A percentile compares a stretch with the other conserved stretches of the same genome.
These are phyloP conservation scores for Suhomyces xylopsoci DNA, from an alignment of 805 yeast species.

Conservation along the genomic window DNA sequence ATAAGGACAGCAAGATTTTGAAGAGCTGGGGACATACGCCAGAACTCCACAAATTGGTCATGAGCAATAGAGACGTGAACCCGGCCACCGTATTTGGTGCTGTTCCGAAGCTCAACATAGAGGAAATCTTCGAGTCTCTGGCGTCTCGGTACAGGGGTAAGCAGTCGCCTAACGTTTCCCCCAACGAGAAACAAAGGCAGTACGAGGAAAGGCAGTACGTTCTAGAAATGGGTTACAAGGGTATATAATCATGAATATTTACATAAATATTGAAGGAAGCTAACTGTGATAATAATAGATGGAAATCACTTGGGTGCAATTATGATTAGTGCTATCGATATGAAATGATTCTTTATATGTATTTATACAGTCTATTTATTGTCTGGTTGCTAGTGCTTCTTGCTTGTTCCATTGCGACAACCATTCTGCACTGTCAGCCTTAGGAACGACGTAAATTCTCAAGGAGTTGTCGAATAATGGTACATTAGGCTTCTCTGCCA, in stretches of 20 bases:
- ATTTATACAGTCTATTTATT: background rate
- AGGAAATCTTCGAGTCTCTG: conserved; percentile 59
- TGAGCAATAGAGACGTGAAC: conserved; percentile 43
- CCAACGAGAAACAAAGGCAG: conserved; percentile 37
- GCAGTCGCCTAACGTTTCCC: conserved; percentile 43
- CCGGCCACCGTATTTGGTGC: conserved; percentile 75
- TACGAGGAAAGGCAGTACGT: conserved; percentile 49
- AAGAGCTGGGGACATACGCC: conserved; percentile 41
- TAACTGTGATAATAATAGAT: too few relatives aligned
- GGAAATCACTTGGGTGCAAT: background rate
- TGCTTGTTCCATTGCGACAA: conserved; percentile 61
- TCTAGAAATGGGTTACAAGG: conserved; percentile 41
- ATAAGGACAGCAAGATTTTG: conserved; percentile 17
- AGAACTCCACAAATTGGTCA: conserved; percentile 25
- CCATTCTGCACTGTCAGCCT: conserved; percentile 63
- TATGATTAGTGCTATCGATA: background rate
- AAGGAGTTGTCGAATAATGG: conserved; percentile 76
- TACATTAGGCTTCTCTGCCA: conserved; percentile 58
- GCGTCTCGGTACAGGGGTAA: conserved; percentile 52
- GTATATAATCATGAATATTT: background rate
- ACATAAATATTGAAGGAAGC: too few relatives aligned
- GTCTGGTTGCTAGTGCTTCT: conserved; percentile 49
- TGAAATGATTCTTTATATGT: too few relatives aligned
- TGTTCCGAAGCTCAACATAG: conserved; percentile 64
- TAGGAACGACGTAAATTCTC: conserved; percentile 78